Conservation (phyloP, 305 asterid species). For the Coffea humblotiana region DNA sequence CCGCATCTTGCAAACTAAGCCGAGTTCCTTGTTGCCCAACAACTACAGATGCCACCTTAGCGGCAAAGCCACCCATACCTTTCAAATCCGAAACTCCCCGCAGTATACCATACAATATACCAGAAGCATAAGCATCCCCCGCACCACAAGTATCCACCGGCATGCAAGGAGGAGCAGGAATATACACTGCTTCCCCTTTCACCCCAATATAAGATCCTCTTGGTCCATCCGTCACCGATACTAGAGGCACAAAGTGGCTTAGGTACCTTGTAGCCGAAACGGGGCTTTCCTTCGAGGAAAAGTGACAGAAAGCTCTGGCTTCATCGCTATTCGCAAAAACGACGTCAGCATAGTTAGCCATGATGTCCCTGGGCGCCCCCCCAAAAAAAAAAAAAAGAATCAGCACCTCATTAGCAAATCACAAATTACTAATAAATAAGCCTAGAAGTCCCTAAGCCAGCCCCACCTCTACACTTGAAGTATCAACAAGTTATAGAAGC, state of each 20-base stretch:
- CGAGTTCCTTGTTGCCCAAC: slow-evolving; percentile 97
- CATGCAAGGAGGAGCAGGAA: slow-evolving; percentile 86
- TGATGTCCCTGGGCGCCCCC: slow-evolving; percentile 59
- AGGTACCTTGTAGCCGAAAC: slow-evolving; percentile 78
- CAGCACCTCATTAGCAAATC: neutral
- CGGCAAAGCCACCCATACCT: slow-evolving; percentile 78
- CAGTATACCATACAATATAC: slow-evolving; percentile 72
- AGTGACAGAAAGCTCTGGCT: slow-evolving; percentile 82
- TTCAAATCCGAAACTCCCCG: slow-evolving; percentile 66
- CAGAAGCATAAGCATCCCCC: slow-evolving; percentile 98
- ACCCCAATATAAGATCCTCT: slow-evolving; percentile 92
- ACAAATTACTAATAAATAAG: too few relatives aligned
- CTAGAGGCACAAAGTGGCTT: slow-evolving; percentile 93
- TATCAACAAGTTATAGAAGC: too few relatives aligned
- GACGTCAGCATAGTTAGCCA: slow-evolving; percentile 85
- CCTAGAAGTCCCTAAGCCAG: too few relatives aligned
- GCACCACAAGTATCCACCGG: slow-evolving; percentile 96
- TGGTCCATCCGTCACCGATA: slow-evolving; percentile 91
- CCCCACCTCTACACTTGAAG: too few relatives aligned
- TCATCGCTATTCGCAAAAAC: slow-evolving; percentile 87
- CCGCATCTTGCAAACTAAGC: slow-evolving; percentile 74
- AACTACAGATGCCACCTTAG: slow-evolving; percentile 88
- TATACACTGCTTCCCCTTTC: slow-evolving; percentile 84
- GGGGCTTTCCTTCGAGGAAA: slow-evolving; percentile 70
- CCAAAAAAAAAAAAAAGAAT: neutral